Evolutionary conservation across 139 green algal species (phyloP).

Genomic region (Nannochloris sp.): DNA sequence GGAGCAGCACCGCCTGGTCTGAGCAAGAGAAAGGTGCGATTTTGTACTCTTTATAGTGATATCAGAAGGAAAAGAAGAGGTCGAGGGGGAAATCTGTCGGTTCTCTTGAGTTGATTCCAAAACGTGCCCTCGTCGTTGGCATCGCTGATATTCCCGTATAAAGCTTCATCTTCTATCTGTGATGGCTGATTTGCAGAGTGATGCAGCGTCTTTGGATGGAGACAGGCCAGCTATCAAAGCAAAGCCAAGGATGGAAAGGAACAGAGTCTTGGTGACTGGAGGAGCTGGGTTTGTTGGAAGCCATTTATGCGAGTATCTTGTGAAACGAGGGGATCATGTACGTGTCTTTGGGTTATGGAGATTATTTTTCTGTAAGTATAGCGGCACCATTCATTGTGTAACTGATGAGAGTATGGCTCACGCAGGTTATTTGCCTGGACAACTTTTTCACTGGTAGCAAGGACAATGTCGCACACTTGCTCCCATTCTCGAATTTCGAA

Average conservation of each 20-base stretch:
- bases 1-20: no score
- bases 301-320: conserved; percentile 88
- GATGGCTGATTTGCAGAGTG: background rate
- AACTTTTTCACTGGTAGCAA: conserved; percentile 98
- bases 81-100: no score
- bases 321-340: conserved; percentile 72
- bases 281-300: conserved; percentile 94
- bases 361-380: no score
- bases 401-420: no score
- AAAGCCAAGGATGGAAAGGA: conserved; percentile 71
- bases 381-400: conserved; percentile 28
- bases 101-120: no score
- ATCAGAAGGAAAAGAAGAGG: no score
- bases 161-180: background rate
- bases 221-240: conserved; percentile 57
- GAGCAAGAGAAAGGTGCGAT: no score
- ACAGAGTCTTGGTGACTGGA: conserved; percentile 85
- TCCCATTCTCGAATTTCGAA: conserved; percentile 91
- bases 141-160: background rate
- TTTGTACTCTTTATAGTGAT: no score
- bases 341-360: no score
- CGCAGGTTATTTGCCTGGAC: conserved; percentile 88
- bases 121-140: no score
- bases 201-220: conserved; percentile 3
- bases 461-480: conserved; percentile 87